Evolutionary conservation across 2,329 filamentous ascomycete species (phyloP), one percentile per base, ranked within the genome.

Genomic region (Lecanoromycetidae sp.): DNA sequence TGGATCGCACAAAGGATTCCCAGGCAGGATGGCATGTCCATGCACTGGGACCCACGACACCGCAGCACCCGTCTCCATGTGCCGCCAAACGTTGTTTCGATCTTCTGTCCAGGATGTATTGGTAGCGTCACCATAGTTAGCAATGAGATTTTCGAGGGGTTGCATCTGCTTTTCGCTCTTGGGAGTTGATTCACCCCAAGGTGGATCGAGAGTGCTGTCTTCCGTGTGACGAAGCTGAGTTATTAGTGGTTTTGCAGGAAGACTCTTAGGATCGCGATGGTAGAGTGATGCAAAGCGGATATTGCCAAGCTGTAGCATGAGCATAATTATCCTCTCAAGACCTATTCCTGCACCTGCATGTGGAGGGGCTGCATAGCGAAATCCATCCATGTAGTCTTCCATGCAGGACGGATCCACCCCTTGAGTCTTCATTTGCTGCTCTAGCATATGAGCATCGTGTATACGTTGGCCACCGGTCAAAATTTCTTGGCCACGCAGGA

Each of bases 21-120:
- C 88, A 13, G 88, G 84, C 29, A 88, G 79, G 66, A 95, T 87
- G 35, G 81, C 85, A 56, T 84, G 87, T 55, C 82, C 82, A 57
- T 78, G 79, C 54, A 83, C 78, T 37, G 79, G 77, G 2, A 91
- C 84, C 59, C 85, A 95, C 9, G 87, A 84, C 27, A 94, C 74
- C 4, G 87, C 87, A 0, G 87, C 88, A 40, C 88, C 88, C 2
- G 84, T 90, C 27, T 69, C 63, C 19, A 75, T 67, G 60, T 94
- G 86, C 25, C 88, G 80, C 86, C 87, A 95, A 49, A 94, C 80
- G 59, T 85, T 75, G 62, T 88, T 94, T 5, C 87, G 80, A 5
- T 87, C 84, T 61, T 95, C 88, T 6, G 91, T 76, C 87, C 87
- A 95, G 0, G 87, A 91, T 0, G 88, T 95, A 59, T 94, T 93